These are phyloP conservation scores for Cucurbita moschata DNA, from an alignment of 306 rosid species.

Conservation along the genomic window DNA sequence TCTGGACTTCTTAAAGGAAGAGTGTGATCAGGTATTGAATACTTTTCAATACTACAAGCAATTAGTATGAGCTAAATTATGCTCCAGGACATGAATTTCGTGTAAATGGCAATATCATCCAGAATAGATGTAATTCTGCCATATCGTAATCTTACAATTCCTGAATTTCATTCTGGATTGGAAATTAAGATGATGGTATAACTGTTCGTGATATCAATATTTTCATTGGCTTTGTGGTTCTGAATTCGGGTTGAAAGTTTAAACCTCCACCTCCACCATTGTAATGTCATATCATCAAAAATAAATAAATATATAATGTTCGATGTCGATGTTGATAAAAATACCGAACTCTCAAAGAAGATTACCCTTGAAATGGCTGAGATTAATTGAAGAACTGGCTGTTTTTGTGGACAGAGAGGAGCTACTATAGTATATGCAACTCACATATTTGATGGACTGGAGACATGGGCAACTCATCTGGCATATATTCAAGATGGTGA, in stretches of 20 bases:
- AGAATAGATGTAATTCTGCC: background rate
- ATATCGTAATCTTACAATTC: background rate
- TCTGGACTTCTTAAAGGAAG: constrained; percentile 75
- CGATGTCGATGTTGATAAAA: background rate
- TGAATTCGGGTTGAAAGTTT: background rate
- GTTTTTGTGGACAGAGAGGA: constrained; percentile 41
- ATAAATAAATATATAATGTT: no score
- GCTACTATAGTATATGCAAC: constrained; percentile 91
- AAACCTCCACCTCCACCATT: background rate
- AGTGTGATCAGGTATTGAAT: constrained; percentile 80
- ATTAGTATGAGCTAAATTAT: background rate
- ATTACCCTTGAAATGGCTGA: background rate
- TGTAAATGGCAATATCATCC: background rate
- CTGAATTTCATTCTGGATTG: background rate
- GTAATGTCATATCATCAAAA: background rate
- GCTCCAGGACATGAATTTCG: background rate
- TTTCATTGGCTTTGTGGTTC: background rate
- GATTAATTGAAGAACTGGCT: background rate
- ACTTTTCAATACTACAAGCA: background rate
- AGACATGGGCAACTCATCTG: constrained; percentile 89
- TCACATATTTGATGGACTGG: constrained; percentile 94
- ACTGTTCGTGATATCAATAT: background rate
- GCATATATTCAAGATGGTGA: constrained; percentile 92
- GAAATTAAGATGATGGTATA: background rate
- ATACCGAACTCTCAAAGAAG: background rate